Evolutionary conservation across 306 rosid genomes (phyloP).

Genomic region (Castanea sativa): DNA sequence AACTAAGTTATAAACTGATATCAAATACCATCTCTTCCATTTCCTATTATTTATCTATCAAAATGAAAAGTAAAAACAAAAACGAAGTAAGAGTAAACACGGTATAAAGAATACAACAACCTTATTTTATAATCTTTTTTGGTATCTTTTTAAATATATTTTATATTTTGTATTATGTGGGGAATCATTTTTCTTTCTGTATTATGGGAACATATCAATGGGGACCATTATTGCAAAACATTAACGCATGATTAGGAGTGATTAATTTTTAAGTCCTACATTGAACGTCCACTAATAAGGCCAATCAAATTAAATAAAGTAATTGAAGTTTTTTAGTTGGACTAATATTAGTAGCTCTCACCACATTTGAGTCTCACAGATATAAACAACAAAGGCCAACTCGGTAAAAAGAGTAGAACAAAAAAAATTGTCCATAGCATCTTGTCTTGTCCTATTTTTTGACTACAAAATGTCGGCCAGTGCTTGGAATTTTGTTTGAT

Average conservation of each 20-base stretch:
- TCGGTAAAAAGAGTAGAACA: background rate
- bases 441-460: constrained; percentile 10
- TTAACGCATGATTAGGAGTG: background rate
- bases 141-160: background rate
- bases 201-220: background rate
- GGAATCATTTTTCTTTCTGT: background rate
- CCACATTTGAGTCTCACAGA: background rate
- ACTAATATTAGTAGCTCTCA: background rate
- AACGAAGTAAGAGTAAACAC: no score
- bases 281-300: background rate
- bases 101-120: no score
- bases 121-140: background rate
- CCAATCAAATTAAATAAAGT: background rate
- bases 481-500: background rate
- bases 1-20: no score
- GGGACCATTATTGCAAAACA: constrained; percentile 14
- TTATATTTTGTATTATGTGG: background rate
- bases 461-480: background rate
- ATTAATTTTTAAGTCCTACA: background rate
- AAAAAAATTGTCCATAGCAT: constrained; percentile 7
- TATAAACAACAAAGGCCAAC: background rate
- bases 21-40: no score
- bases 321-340: background rate
- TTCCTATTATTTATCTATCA: no score
- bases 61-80: no score